Conservation (phyloP, 106 monocot genomes). For the Dactylorhiza incarnata region DNA sequence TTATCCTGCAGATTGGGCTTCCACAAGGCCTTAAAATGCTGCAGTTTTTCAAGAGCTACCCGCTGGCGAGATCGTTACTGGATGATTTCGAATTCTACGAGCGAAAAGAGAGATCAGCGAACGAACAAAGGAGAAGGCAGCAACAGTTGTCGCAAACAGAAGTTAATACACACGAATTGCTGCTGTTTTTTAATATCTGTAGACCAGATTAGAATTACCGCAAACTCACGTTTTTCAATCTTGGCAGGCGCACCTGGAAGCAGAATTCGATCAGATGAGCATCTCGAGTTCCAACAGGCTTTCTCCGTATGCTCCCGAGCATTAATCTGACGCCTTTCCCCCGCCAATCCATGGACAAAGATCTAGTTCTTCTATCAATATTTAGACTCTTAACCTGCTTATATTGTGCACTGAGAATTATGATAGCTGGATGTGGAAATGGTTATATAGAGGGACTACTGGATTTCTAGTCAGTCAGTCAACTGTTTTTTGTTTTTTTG, state of each 20-base stretch:
- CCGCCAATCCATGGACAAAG: background rate
- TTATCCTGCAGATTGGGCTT: constrained; percentile 47
- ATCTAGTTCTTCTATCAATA: background rate
- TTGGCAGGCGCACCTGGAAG: background rate
- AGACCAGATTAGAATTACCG: background rate
- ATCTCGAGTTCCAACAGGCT: background rate
- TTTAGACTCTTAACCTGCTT: background rate
- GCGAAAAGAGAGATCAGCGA: constrained; percentile 32
- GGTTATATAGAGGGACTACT: background rate
- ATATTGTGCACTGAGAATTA: background rate
- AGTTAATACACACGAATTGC: background rate
- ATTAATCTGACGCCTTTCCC: background rate
- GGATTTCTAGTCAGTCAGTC: background rate
- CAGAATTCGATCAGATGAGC: constrained; percentile 6
- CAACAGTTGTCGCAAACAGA: background rate
- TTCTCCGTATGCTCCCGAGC: background rate
- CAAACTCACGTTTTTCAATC: background rate
- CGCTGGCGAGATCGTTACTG: constrained; percentile 39
- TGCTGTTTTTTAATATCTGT: background rate
- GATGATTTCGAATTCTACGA: constrained; percentile 91
- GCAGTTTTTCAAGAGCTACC: constrained; percentile 56
- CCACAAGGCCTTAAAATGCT: constrained; percentile 85
- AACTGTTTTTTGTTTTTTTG: background rate
- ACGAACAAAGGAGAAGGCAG: constrained; percentile 16
- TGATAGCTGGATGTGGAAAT: background rate